Evolutionary conservation across 202 grass and related monocot genomes (phyloP).

Genomic region (Zoysia matrella): DNA sequence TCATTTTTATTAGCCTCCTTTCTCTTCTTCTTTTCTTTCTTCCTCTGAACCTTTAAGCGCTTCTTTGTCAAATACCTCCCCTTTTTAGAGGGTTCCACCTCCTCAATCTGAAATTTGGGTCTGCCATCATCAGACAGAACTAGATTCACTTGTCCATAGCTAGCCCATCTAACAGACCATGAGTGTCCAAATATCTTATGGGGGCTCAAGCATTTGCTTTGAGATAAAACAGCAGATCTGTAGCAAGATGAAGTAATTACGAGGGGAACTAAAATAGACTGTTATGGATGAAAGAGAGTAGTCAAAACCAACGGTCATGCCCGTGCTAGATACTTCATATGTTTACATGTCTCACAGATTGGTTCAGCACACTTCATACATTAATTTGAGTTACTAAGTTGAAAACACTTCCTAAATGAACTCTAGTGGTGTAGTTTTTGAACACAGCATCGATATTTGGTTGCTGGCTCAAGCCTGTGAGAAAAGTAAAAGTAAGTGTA

Average conservation of each 20-base stretch:
- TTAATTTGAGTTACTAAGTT: neutral
- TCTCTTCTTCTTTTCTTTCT: conserved; percentile 75
- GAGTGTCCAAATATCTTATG: conserved; percentile 37
- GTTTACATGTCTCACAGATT: conserved; percentile 7
- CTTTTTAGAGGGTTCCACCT: conserved; percentile 45
- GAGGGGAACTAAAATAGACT: neutral
- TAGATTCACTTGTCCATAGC: conserved; percentile 73
- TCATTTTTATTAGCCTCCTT: conserved; percentile 89
- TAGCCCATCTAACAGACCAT: conserved; percentile 49
- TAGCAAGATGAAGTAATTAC: conserved; percentile 4
- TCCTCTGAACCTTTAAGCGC: conserved; percentile 77
- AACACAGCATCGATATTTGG: neutral
- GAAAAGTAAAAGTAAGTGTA: neutral
- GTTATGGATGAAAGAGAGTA: neutral
- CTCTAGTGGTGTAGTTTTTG: neutral
- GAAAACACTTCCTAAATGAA: neutral
- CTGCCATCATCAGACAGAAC: conserved; percentile 6
- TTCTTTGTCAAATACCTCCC: conserved; percentile 78
- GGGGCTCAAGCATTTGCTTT: conserved; percentile 36
- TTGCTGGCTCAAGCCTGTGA: neutral
- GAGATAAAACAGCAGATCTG: conserved; percentile 43
- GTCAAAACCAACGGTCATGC: neutral
- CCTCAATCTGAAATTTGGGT: too few relatives aligned
- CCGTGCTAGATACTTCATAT: neutral
- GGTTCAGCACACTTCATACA: neutral